Conservation (phyloP, 164 flowering plant species). For the Tetrastigma voinierianum region DNA sequence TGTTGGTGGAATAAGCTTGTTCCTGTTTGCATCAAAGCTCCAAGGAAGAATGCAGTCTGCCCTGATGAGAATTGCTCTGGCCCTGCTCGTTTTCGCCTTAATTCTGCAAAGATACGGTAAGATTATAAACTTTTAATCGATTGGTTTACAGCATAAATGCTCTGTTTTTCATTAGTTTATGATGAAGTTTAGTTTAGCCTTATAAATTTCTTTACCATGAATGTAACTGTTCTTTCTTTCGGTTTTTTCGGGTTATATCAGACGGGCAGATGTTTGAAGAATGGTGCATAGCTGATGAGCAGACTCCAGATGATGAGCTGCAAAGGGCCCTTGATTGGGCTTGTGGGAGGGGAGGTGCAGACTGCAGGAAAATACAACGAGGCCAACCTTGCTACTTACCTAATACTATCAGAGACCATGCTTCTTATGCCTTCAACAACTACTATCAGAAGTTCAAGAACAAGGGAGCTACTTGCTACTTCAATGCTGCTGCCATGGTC, state of each 20-base stretch:
- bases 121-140: neutral
- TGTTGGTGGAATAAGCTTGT: too few species aligned
- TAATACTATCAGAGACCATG: constrained; percentile 51
- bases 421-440: constrained; percentile 48
- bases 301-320: constrained; percentile 33
- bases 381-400: constrained; percentile 50
- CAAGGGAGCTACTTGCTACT: constrained; percentile 39
- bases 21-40: neutral
- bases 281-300: constrained; percentile 51
- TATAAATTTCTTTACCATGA: neutral
- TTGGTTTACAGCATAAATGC: too few species aligned
- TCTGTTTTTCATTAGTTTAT: too few species aligned
- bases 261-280: constrained; percentile 20
- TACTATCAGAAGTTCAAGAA: constrained; percentile 48
- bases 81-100: constrained; percentile 6
- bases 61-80: neutral
- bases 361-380: constrained; percentile 36
- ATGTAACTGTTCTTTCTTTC: neutral
- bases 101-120: constrained; percentile 12
- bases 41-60: constrained; percentile 10
- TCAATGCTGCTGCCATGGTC: constrained; percentile 40
- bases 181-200: neutral
- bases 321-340: constrained; percentile 49
- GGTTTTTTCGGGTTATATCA: neutral
- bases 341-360: constrained; percentile 47